Percentiles rank a stretch among this genome's conserved stretches.
Evolutionary conservation across 371 early-diverging fungal genomes (phyloP).

Genomic region (Coemansia sp.): DNA sequence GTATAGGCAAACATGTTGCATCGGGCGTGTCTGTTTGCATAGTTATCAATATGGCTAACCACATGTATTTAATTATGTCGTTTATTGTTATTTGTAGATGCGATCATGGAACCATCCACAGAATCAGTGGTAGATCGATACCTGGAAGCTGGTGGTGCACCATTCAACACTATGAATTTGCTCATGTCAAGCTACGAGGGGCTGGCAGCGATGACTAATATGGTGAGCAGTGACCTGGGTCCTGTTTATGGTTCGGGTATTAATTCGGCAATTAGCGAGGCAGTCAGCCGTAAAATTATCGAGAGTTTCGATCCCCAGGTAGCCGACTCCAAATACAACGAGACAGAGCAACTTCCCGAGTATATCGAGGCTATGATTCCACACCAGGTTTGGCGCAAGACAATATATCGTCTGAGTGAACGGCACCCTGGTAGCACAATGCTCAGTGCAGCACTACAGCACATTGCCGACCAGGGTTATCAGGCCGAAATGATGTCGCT

Average conservation of each 20-base stretch:
- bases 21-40: background rate
- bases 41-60: background rate
- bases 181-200: constrained; percentile 67
- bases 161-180: constrained; percentile 61
- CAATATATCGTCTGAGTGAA: constrained; percentile 64
- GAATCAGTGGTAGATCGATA: constrained; percentile 54
- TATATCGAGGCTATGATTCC: constrained; percentile 59
- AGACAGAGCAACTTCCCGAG: constrained; percentile 51
- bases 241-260: constrained; percentile 55
- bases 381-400: constrained; percentile 62
- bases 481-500: constrained; percentile 62
- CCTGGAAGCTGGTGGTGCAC: constrained; percentile 61
- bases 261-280: constrained; percentile 54
- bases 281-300: constrained; percentile 58
- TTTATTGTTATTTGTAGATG: constrained; percentile 50
- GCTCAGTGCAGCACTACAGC: constrained; percentile 62
- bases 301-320: constrained; percentile 60
- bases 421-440: constrained; percentile 60
- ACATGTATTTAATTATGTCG: background rate
- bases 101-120: constrained; percentile 64
- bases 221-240: constrained; percentile 53
- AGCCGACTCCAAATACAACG: constrained; percentile 58
- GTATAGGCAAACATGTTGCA: background rate
- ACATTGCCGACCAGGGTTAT: constrained; percentile 66
- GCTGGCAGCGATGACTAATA: constrained; percentile 66